phyloP scores from a whole-genome alignment of 352 stramenopile genomes.

The Phytopythium montanum region DNA sequence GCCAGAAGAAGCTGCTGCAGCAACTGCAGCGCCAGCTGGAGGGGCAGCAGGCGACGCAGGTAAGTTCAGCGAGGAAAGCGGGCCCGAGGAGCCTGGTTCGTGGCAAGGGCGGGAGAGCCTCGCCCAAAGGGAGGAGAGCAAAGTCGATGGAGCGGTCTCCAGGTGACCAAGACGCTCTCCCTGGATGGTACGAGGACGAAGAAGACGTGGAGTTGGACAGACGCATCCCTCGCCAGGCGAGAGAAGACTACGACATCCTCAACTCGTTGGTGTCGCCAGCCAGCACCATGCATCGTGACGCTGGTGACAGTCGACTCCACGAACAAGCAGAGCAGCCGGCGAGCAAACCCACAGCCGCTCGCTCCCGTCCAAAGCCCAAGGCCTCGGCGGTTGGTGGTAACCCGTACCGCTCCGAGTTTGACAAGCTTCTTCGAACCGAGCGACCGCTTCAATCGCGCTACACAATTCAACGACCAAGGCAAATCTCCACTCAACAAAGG shows the following conservation, averaged over 20 bases:
- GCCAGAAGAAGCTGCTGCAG: slow-evolving; percentile 77
- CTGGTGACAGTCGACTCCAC: background rate
- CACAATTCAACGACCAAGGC: background rate
- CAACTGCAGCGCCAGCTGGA: slow-evolving; percentile 47
- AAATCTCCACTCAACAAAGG: slow-evolving; percentile 6
- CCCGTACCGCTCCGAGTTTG: slow-evolving; percentile 33
- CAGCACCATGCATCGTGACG: background rate
- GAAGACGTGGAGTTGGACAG: background rate
- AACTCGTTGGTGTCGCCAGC: slow-evolving; percentile 26
- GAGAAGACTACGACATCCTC: slow-evolving; percentile 31
- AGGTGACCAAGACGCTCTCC: background rate
- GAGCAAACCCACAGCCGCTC: slow-evolving; percentile 18
- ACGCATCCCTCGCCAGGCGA: slow-evolving; percentile 2
- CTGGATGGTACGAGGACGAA: background rate
- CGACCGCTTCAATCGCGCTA: slow-evolving; percentile 10
- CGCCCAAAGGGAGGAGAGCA: background rate
- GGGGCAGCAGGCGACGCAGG: slow-evolving; percentile 1
- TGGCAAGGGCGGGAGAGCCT: background rate
- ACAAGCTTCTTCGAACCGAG: slow-evolving; percentile 29
- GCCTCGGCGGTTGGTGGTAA: slow-evolving; percentile 9
- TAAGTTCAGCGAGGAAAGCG: slow-evolving; percentile 12
- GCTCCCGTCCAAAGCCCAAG: background rate
- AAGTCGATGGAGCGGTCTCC: background rate
- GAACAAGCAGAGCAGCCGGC: slow-evolving; percentile 19
- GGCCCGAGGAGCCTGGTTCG: background rate